Conservation (phyloP, 179 eudicot genomes). For the Silene vulgaris region DNA sequence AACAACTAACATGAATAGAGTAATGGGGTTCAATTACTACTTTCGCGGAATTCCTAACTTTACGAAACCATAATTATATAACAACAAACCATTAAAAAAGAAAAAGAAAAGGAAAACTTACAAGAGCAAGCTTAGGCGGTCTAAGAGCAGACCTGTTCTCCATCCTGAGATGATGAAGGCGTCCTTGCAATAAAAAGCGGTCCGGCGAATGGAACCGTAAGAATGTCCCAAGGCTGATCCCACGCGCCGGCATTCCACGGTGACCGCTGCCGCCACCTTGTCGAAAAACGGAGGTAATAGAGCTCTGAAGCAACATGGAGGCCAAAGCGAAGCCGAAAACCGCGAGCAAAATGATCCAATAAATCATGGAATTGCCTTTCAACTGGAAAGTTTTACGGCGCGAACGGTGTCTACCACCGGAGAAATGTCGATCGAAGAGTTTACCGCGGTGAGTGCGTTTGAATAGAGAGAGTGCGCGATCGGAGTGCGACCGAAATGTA, state of each 20-base stretch:
- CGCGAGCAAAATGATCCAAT: slow-evolving; percentile 46
- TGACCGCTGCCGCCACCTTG: slow-evolving; percentile 33
- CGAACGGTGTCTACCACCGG: slow-evolving; percentile 36
- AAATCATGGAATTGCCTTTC: slow-evolving; percentile 49
- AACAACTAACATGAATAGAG: no score
- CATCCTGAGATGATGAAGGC: slow-evolving; percentile 44
- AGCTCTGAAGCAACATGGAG: slow-evolving; percentile 75
- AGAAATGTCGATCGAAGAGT: slow-evolving; percentile 41
- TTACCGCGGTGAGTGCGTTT: slow-evolving; percentile 44
- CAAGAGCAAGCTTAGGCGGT: slow-evolving; percentile 66
- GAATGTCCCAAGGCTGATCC: slow-evolving; percentile 53
- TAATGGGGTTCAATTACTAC: no score
- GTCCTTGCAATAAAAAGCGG: slow-evolving; percentile 28
- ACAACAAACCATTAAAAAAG: no score
- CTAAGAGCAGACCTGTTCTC: slow-evolving; percentile 51
- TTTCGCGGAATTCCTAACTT: no score
- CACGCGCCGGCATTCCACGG: slow-evolving; percentile 30
- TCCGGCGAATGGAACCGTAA: slow-evolving; percentile 48
- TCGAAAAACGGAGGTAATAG: slow-evolving; percentile 51
- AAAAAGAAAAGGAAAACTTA: slow-evolving; percentile 32
- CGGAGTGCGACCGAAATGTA: slow-evolving; percentile 40
- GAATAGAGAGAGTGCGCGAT: slow-evolving; percentile 43
- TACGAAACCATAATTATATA: no score
- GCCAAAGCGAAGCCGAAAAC: slow-evolving; percentile 63
- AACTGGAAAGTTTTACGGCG: slow-evolving; percentile 40